Conservation (phyloP, 2,329 filamentous ascomycete species). For the Penicillium sp. region DNA sequence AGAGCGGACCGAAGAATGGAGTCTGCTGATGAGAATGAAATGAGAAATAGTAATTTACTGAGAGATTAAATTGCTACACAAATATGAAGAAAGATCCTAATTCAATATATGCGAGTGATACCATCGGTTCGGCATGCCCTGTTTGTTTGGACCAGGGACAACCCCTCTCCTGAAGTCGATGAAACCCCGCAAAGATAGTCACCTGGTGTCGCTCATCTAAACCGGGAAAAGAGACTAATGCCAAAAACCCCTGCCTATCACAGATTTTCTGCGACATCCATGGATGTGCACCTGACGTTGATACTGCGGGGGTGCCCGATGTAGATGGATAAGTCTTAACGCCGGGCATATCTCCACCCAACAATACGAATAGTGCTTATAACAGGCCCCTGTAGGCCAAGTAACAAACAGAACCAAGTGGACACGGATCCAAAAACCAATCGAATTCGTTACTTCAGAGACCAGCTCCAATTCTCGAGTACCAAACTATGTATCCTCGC, state of each 20-base stretch:
- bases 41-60: neutral
- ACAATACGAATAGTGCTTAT: neutral
- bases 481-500: conserved; percentile 12
- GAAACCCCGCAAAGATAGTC: neutral
- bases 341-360: too few species aligned
- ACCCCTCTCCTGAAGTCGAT: neutral
- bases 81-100: neutral
- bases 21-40: neutral
- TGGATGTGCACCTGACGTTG: neutral
- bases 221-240: neutral
- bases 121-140: neutral
- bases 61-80: neutral
- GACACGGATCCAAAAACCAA: neutral
- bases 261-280: neutral
- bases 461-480: conserved; percentile 11
- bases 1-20: neutral
- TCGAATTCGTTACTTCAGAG: conserved; percentile 6
- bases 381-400: neutral
- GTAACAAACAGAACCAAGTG: neutral
- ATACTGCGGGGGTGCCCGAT: neutral
- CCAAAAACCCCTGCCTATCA: neutral
- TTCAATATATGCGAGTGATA: neutral
- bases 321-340: neutral
- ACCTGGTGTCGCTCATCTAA: neutral
- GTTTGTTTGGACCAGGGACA: neutral